Evolutionary conservation across 139 green algal genomes (phyloP).

Genomic region (Diplosphaera chodatii): DNA sequence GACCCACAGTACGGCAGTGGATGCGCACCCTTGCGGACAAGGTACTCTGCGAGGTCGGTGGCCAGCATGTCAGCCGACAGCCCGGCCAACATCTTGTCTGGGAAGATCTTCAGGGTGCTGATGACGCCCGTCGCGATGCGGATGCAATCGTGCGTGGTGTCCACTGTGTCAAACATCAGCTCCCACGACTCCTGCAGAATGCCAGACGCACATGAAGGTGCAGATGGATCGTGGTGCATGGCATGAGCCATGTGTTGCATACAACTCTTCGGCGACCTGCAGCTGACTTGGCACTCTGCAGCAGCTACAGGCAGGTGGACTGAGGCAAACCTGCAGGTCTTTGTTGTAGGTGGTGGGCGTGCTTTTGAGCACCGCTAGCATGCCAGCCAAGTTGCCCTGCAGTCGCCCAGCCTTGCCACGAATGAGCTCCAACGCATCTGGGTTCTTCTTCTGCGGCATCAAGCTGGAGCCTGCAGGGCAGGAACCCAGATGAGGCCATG

Average conservation of each 20-base stretch:
- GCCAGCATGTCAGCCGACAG: conserved; percentile 93
- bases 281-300: no score
- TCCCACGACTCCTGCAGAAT: conserved; percentile 81
- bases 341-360: conserved; percentile 99
- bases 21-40: conserved; percentile 87
- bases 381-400: conserved; percentile 82
- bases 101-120: conserved; percentile 80
- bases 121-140: conserved; percentile 91
- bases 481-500: no score
- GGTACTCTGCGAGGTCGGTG: conserved; percentile 98
- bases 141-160: conserved; percentile 82
- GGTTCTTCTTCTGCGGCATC: conserved; percentile 99
- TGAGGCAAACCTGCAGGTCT: conserved; percentile 80
- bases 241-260: no score
- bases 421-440: conserved; percentile 96
- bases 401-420: conserved; percentile 64
- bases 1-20: no score
- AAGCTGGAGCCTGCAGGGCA: conserved; percentile 79
- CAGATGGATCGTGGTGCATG: neutral
- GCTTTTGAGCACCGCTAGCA: conserved; percentile 89
- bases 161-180: conserved; percentile 93
- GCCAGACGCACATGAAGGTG: no score
- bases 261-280: no score
- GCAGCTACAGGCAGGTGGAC: no score
- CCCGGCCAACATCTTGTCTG: conserved; percentile 77